Base-by-base conservation (phyloP, 2,329 filamentous ascomycete species). In the Verticillium longisporum region DNA sequence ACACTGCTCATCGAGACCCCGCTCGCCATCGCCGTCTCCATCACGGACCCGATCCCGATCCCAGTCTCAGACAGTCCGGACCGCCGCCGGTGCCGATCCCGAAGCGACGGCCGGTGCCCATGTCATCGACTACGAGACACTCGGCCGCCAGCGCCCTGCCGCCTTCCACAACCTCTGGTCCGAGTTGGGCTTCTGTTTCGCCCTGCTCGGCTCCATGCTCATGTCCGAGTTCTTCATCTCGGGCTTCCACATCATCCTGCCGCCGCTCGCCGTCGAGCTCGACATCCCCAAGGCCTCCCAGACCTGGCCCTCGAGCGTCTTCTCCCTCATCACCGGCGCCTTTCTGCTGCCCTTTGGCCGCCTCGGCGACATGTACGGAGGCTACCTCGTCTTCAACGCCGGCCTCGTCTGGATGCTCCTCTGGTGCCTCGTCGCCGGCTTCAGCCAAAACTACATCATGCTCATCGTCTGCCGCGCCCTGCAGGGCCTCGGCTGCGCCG, bases 211-310 rank as follows among this genome's bases (percentile, higher is more conserved):
- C 63, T 87, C 85, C 55, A 87, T 88, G 75, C 81, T 88, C 63
- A 78, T 88, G 67, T 77, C 82, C 34, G 90, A 93, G 75, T 93
- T 88, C 73, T 89, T 88, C 69, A 83, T 94, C 58, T 89, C 87
- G 56, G 91, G 91, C 36, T 95, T 93, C 71, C 83, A 83, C 62
- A 88, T 90, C 65, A 83, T 94, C 32, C 73, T 93, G 0, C 90
- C 91, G 1, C 84, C 84, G 0, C 72, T 95, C 3, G 78, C 85
- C 11, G 69, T 73, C 11, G 80, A 84, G 1, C 79, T 95, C 4
- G 60, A 84, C 45, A 92, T 95, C 50, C 84, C 89, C 0, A 79
- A 73, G 69, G 80, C 69, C 53, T 85, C 69, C 66, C 82, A 70
- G 73, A 91, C 77, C 73, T 92, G 85, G 90, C 89, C 75, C 66